Conservation (phyloP, 768 basidiomycete genomes). For the Lentinus tigrinus region DNA sequence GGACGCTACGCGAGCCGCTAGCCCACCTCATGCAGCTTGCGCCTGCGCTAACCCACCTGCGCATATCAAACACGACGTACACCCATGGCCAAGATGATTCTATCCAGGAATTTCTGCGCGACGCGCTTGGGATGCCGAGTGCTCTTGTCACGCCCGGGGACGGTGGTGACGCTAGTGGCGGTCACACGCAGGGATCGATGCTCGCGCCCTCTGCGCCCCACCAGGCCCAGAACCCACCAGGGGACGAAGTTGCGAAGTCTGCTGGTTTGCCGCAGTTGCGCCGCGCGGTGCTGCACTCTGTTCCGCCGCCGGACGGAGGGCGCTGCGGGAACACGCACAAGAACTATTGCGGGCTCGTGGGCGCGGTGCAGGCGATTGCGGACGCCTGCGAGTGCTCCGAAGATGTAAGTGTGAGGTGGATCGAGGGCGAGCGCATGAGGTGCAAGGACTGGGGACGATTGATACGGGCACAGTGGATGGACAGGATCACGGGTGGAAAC, state of each 20-base stretch:
- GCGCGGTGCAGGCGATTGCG: background rate
- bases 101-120: conserved; percentile 8
- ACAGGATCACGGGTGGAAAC: conserved; percentile 9
- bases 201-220: background rate
- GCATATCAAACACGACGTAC: conserved; percentile 16
- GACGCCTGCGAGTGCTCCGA: background rate
- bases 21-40: conserved; percentile 6
- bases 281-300: conserved; percentile 11
- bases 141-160: background rate
- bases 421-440: conserved; percentile 2
- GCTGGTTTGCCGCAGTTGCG: conserved; percentile 6
- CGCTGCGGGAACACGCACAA: conserved; percentile 2
- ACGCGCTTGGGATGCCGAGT: conserved; percentile 2
- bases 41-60: conserved; percentile 15
- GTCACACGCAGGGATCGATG: background rate
- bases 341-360: conserved; percentile 7
- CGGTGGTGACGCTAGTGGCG: background rate
- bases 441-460: conserved; percentile 5
- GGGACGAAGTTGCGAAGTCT: background rate
- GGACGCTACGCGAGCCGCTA: conserved; percentile 10
- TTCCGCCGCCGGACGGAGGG: conserved; percentile 2
- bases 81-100: conserved; percentile 9
- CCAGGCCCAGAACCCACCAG: background rate
- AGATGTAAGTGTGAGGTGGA: conserved; percentile 1
- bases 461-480: conserved; percentile 8